These are phyloP conservation scores for Colletotrichum sp. DNA, from an alignment of 2,329 filamentous ascomycete species.

Conservation along the genomic window DNA sequence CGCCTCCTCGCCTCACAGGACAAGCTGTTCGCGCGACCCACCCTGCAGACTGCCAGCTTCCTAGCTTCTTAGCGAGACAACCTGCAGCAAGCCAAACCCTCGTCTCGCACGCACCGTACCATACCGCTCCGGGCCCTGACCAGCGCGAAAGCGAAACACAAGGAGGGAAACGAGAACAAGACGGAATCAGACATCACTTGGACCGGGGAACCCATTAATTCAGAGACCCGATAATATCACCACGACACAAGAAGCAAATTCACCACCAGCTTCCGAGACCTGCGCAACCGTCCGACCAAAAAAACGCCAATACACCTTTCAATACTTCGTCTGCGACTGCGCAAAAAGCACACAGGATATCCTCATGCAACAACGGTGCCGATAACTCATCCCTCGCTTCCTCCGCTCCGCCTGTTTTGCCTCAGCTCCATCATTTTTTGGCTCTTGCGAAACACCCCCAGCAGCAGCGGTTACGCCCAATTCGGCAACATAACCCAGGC, in stretches of 20 bases:
- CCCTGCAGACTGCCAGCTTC: constrained; percentile 9
- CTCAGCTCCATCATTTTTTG: constrained; percentile 19
- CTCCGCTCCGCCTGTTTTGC: constrained; percentile 26
- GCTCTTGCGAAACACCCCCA: constrained; percentile 31
- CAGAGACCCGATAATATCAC: constrained; percentile 20
- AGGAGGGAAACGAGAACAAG: background rate
- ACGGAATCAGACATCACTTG: background rate
- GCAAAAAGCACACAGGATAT: constrained; percentile 4
- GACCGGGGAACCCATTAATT: background rate
- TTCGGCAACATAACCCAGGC: constrained; percentile 32
- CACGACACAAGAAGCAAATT: constrained; percentile 1
- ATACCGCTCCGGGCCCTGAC: background rate
- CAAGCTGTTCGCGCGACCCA: constrained; percentile 3
- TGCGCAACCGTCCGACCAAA: constrained; percentile 20
- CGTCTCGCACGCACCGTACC: background rate
- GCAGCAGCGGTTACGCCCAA: constrained; percentile 40
- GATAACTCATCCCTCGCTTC: constrained; percentile 30
- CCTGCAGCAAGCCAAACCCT: constrained; percentile 16
- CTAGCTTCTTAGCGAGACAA: constrained; percentile 8
- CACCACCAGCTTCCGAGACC: constrained; percentile 20
- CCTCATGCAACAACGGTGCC: constrained; percentile 21
- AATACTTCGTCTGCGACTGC: constrained; percentile 4
- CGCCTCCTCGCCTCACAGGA: background rate
- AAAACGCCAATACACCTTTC: background rate
- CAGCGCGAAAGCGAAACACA: background rate